phyloP scores from a whole-genome alignment of 2,329 filamentous ascomycete genomes.

The Aspergillus thermomutatus region DNA sequence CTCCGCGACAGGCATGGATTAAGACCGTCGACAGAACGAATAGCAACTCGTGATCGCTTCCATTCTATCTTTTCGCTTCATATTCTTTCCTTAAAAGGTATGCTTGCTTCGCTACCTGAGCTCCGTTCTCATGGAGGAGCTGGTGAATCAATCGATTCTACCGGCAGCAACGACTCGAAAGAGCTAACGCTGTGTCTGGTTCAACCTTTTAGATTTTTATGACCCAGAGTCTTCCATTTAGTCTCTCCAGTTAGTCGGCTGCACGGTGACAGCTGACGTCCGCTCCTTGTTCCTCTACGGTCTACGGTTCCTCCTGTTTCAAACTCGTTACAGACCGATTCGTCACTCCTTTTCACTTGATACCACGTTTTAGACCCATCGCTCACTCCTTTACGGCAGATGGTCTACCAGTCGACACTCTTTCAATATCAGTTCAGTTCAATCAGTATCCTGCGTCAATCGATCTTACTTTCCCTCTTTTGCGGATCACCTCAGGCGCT shows the following conservation, averaged over 20 bases:
- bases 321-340: not conserved
- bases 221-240: conserved; percentile 6
- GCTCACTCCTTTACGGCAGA: conserved; percentile 3
- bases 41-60: not conserved
- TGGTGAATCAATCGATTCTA: not conserved
- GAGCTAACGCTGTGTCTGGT: not conserved
- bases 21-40: not conserved
- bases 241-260: conserved; percentile 11
- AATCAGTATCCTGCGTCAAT: not conserved
- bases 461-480: conserved; percentile 1
- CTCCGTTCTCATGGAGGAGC: not conserved
- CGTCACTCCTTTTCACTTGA: conserved; percentile 8
- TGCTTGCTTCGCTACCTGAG: not conserved
- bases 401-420: conserved; percentile 6
- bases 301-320: not conserved
- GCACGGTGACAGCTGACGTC: conserved; percentile 18
- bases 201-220: conserved; percentile 9
- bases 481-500: conserved; percentile 5
- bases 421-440: conserved; percentile 1
- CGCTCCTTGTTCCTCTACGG: conserved; percentile 17
- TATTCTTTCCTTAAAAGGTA: not conserved
- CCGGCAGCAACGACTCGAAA: not conserved
- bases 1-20: not conserved
- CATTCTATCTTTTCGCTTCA: not conserved
- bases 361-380: not conserved